Conservation (phyloP, 768 basidiomycete genomes). For the Suillus placidus region DNA sequence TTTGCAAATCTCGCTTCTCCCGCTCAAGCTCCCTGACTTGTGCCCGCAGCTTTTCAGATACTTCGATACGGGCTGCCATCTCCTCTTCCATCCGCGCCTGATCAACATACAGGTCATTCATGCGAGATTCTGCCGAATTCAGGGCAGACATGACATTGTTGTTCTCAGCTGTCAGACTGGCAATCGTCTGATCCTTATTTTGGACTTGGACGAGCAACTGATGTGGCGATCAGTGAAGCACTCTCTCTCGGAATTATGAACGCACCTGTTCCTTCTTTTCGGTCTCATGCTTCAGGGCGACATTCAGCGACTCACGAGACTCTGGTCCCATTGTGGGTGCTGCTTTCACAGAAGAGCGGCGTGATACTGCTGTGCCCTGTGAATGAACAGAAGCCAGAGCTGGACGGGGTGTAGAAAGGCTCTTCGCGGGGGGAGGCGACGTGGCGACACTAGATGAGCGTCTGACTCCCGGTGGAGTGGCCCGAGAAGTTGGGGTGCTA, state of each 20-base stretch:
- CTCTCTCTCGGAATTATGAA: constrained; percentile 12
- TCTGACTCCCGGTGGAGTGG: constrained; percentile 48
- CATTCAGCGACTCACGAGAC: constrained; percentile 56
- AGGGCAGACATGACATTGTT: constrained; percentile 64
- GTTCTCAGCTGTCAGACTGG: constrained; percentile 64
- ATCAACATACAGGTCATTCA: constrained; percentile 80
- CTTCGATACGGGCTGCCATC: constrained; percentile 78
- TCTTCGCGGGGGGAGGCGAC: constrained; percentile 46
- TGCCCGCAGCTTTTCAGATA: constrained; percentile 76
- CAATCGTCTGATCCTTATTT: constrained; percentile 74
- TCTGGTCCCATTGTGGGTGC: constrained; percentile 47
- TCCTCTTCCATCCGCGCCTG: constrained; percentile 83
- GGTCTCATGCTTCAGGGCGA: constrained; percentile 73
- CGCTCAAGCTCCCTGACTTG: constrained; percentile 87
- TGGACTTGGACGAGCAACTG: constrained; percentile 79
- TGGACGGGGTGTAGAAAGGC: constrained; percentile 62
- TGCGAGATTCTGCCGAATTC: constrained; percentile 66
- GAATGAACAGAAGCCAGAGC: constrained; percentile 55
- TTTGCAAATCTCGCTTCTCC: constrained; percentile 81
- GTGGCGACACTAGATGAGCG: constrained; percentile 48
- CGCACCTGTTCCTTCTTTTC: constrained; percentile 81
- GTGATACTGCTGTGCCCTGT: constrained; percentile 47
- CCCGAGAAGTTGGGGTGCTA: constrained; percentile 45
- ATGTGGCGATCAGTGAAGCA: constrained; percentile 16
- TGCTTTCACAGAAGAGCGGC: constrained; percentile 55